Conservation (phyloP, 192 early-diverging fungal species). For the Chytriomyces sp. region DNA sequence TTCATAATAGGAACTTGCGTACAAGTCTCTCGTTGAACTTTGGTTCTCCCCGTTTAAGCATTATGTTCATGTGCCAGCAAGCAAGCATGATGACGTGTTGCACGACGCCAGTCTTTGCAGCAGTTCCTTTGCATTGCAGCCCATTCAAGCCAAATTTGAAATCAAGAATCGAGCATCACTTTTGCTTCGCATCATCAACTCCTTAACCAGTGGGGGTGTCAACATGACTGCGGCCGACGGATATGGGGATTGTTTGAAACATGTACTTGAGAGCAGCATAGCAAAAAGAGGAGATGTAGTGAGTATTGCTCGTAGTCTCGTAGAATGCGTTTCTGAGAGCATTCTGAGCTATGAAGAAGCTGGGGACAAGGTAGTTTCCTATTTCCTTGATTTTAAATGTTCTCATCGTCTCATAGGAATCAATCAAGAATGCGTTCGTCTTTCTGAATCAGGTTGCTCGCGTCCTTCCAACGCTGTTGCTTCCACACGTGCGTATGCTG, state of each 20-base stretch:
- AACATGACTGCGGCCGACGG: background rate
- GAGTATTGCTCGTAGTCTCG: conserved; percentile 63
- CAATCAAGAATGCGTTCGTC: conserved; percentile 30
- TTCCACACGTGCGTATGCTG: conserved; percentile 55
- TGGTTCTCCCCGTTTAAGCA: conserved; percentile 63
- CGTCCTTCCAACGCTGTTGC: conserved; percentile 57
- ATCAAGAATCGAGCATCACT: conserved; percentile 31
- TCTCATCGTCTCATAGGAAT: conserved; percentile 6
- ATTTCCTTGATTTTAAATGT: background rate
- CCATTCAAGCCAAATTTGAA: conserved; percentile 13
- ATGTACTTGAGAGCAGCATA: background rate
- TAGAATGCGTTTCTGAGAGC: conserved; percentile 76
- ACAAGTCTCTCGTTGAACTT: conserved; percentile 72
- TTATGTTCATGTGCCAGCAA: background rate
- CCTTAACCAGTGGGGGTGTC: conserved; percentile 3
- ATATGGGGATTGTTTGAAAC: conserved; percentile 31
- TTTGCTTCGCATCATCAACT: conserved; percentile 1
- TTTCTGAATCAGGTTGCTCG: conserved; percentile 43
- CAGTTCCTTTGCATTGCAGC: background rate
- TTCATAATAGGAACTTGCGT: conserved; percentile 61
- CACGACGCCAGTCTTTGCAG: background rate
- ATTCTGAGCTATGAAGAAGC: conserved; percentile 68
- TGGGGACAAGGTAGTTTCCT: conserved; percentile 25
- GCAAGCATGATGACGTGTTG: background rate
- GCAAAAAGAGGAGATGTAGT: conserved; percentile 40